Percentiles rank a stretch among this genome's conserved stretches.
phyloP scores from a whole-genome alignment of 2,329 filamentous ascomycete species.

The Stagonosporopsis tanaceti region DNA sequence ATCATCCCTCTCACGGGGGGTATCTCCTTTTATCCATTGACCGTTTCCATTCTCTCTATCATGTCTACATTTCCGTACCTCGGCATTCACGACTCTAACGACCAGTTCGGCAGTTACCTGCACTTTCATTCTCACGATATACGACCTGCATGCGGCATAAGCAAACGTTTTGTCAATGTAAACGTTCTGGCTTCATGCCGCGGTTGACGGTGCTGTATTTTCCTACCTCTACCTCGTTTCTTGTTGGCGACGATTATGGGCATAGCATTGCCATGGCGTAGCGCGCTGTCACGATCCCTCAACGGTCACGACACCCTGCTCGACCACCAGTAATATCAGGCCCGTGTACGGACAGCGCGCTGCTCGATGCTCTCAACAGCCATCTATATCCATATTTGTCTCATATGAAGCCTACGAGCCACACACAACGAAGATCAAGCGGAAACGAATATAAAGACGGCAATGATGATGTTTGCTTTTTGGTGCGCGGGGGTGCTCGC shows the following conservation, averaged over 20 bases:
- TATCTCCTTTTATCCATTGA: constrained; percentile 44
- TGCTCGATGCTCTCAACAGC: neutral
- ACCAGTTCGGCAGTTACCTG: constrained; percentile 41
- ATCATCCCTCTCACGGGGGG: constrained; percentile 25
- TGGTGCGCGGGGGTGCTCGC: constrained; percentile 30
- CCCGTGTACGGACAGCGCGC: constrained; percentile 4
- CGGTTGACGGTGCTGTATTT: constrained; percentile 48
- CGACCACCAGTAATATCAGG: constrained; percentile 2
- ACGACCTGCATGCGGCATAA: constrained; percentile 48
- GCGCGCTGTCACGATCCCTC: constrained; percentile 27
- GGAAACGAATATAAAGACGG: constrained; percentile 39
- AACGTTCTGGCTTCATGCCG: constrained; percentile 40
- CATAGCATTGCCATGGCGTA: constrained; percentile 12
- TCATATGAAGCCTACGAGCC: constrained; percentile 7
- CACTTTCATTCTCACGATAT: constrained; percentile 44
- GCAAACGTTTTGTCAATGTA: constrained; percentile 37
- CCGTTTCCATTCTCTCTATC: constrained; percentile 42
- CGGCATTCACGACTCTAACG: constrained; percentile 49
- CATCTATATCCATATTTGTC: constrained; percentile 7
- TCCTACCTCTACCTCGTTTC: constrained; percentile 38
- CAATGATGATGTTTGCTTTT: constrained; percentile 40
- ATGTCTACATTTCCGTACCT: constrained; percentile 39
- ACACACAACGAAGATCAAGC: constrained; percentile 41
- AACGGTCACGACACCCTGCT: constrained; percentile 10
- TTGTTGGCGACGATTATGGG: constrained; percentile 26